phyloP scores from a whole-genome alignment of 441 rosid genomes.

The Bruguiera hainesii region DNA sequence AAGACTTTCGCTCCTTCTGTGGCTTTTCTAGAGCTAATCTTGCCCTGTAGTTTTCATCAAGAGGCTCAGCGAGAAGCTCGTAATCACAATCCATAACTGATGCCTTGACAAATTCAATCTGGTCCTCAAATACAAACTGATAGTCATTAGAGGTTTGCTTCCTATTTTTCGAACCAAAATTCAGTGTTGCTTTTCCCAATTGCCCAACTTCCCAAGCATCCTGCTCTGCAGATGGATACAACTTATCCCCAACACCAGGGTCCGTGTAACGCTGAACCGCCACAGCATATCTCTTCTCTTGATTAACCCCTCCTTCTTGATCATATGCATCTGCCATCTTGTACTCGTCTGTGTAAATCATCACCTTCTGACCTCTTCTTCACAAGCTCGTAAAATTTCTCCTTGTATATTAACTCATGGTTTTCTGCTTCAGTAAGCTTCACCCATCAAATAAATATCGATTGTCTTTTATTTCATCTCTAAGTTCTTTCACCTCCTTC shows the following conservation, averaged over 20 bases:
- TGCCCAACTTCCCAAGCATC: conserved; percentile 99
- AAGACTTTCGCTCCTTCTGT: conserved; percentile 79
- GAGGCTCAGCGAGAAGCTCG: conserved; percentile 34
- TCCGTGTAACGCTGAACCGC: conserved; percentile 91
- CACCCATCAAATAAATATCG: conserved; percentile 68
- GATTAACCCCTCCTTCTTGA: conserved; percentile 74
- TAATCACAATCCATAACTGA: conserved; percentile 67
- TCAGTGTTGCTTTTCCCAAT: conserved; percentile 80
- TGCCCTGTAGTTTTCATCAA: conserved; percentile 37
- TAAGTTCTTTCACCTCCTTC: conserved; percentile 34
- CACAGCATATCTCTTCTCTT: conserved; percentile 90
- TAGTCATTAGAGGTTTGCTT: conserved; percentile 62
- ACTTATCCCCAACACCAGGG: conserved; percentile 61
- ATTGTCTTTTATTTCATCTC: conserved; percentile 49
- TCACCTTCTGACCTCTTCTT: conserved; percentile 67
- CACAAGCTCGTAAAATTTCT: conserved; percentile 74
- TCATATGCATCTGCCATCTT: conserved; percentile 97
- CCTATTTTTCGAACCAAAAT: conserved; percentile 83
- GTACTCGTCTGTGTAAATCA: conserved; percentile 68
- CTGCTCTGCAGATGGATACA: conserved; percentile 97
- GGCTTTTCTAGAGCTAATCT: conserved; percentile 74
- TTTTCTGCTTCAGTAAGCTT: conserved; percentile 75
- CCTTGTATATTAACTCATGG: conserved; percentile 67
- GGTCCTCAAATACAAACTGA: conserved; percentile 91
- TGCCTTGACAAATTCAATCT: conserved; percentile 78